Conservation (phyloP, 2,329 filamentous ascomycete species). For the Neoscytalidium dimidiatum region DNA sequence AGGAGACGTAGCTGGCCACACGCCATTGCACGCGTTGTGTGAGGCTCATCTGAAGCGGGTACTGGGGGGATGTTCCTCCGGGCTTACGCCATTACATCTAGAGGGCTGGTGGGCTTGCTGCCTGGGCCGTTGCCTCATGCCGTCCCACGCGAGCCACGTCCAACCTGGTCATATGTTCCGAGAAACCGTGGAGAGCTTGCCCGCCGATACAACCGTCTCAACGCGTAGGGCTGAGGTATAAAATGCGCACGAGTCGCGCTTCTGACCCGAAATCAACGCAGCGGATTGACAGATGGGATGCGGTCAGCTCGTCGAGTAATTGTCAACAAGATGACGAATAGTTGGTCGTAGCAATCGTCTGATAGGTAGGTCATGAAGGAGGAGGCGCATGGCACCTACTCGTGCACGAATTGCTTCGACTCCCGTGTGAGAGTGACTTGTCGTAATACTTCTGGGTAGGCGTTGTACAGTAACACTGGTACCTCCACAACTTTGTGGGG, state of each 20-base stretch:
- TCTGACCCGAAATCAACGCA: neutral
- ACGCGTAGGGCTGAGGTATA: conserved; percentile 6
- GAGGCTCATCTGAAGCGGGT: conserved; percentile 2
- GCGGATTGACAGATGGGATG: too few relatives aligned
- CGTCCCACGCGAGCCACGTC: neutral
- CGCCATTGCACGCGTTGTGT: neutral
- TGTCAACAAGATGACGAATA: too few relatives aligned
- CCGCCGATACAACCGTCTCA: neutral
- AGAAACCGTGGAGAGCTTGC: neutral
- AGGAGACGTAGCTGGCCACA: neutral
- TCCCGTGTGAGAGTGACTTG: too few relatives aligned
- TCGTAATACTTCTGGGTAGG: too few relatives aligned
- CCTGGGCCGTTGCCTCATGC: conserved; percentile 3
- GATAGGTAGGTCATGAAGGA: too few relatives aligned
- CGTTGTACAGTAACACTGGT: too few relatives aligned
- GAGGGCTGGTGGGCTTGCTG: neutral
- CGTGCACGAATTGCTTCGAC: too few relatives aligned
- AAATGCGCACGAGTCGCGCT: conserved; percentile 7
- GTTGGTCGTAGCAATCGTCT: too few relatives aligned
- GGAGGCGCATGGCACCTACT: too few relatives aligned
- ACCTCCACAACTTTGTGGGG: too few relatives aligned
- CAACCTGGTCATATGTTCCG: neutral
- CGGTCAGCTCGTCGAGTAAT: too few relatives aligned
- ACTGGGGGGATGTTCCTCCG: conserved; percentile 2
- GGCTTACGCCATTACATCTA: conserved; percentile 1